phyloP scores from a whole-genome alignment of 257 asterid species.

The Solanum etuberosum region DNA sequence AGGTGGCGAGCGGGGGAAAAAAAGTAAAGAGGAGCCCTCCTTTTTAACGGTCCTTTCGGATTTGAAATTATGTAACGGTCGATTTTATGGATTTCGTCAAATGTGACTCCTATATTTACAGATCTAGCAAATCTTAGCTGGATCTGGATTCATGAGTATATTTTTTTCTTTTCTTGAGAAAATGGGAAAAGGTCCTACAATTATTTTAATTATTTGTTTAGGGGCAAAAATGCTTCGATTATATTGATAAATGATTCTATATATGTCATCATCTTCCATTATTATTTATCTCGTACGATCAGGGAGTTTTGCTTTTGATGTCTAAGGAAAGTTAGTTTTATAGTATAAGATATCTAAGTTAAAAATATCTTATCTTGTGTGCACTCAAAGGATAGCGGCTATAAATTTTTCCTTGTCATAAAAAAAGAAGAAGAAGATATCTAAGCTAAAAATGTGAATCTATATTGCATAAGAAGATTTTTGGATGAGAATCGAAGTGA shows the following conservation, averaged over 20 bases:
- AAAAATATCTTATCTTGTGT: background rate
- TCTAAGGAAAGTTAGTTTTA: background rate
- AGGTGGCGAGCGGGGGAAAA: background rate
- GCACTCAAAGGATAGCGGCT: rapidly evolving
- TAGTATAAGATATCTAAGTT: background rate
- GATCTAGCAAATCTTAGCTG: background rate
- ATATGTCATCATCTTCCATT: background rate
- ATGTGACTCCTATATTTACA: background rate
- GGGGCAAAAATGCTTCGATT: background rate
- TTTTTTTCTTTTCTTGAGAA: too few relatives aligned
- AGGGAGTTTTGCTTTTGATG: background rate
- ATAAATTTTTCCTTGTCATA: background rate
- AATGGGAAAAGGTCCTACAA: too few relatives aligned
- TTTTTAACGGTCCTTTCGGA: slow-evolving; percentile 23
- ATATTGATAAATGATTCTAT: background rate
- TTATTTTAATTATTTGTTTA: background rate
- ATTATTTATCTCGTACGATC: background rate
- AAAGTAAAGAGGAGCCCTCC: slow-evolving; percentile 7
- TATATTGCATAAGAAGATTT: background rate
- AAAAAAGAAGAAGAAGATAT: background rate
- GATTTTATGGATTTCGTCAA: background rate
- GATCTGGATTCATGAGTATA: background rate
- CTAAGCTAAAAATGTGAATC: background rate
- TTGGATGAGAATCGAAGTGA: background rate
- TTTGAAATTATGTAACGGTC: slow-evolving; percentile 46